Evolutionary conservation across 306 rosid species (phyloP).

Genomic region (Cucurbita pepo): DNA sequence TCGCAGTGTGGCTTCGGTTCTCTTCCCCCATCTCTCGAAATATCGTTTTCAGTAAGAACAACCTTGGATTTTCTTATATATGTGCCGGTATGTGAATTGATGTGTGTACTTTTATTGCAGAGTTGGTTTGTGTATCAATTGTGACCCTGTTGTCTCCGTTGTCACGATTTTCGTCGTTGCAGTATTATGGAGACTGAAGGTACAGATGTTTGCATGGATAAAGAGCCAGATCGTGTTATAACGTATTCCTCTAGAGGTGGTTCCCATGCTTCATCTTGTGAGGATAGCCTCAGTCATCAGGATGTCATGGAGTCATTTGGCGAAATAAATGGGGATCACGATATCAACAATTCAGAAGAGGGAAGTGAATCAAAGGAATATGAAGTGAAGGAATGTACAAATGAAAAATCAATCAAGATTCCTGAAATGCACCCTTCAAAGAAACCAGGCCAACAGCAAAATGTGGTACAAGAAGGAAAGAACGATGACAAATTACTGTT

Average conservation of each 20-base stretch:
- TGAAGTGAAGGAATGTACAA: conserved; percentile 94
- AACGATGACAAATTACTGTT: conserved; percentile 28
- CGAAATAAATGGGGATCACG: conserved; percentile 43
- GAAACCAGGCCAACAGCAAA: conserved; percentile 22
- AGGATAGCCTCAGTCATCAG: conserved; percentile 23
- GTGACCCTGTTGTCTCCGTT: not conserved
- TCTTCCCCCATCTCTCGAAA: not conserved
- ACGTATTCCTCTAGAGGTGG: conserved; percentile 41
- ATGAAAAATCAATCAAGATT: conserved; percentile 44
- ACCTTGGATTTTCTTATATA: not conserved
- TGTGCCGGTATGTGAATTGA: not conserved
- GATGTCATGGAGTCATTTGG: conserved; percentile 39
- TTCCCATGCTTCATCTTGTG: conserved; percentile 37
- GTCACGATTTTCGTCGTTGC: conserved; percentile 12
- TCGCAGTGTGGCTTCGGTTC: not conserved
- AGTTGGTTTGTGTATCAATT: not conserved
- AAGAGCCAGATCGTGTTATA: conserved; percentile 64
- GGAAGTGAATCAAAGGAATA: conserved; percentile 60
- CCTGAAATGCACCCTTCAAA: conserved; percentile 17
- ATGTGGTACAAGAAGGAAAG: conserved; percentile 23
- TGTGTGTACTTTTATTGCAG: not conserved
- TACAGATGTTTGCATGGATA: conserved; percentile 68
- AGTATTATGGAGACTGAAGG: conserved; percentile 72
- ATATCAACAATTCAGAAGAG: conserved; percentile 53
- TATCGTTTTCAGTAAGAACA: not conserved